Conservation (phyloP, 192 early-diverging fungal genomes). For the Coemansia sp. region DNA sequence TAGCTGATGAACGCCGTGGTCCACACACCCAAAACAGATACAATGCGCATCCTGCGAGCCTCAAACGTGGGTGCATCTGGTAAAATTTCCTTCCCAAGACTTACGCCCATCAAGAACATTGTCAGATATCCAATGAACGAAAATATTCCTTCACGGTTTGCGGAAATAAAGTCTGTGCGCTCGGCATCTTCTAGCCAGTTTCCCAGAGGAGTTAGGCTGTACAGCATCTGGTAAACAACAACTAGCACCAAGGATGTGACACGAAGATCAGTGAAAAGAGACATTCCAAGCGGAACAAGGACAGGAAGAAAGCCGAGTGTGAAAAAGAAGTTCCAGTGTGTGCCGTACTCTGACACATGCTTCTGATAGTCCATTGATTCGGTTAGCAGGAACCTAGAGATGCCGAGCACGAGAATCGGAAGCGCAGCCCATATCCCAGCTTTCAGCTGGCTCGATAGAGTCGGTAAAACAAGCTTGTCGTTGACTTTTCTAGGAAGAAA, state of each 20-base stretch:
- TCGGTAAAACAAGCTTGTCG: conserved; percentile 18
- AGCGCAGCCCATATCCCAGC: conserved; percentile 58
- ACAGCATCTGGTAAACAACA: conserved; percentile 63
- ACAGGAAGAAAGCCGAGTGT: conserved; percentile 86
- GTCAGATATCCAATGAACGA: conserved; percentile 83
- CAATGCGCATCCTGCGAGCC: conserved; percentile 52
- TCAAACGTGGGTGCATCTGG: conserved; percentile 46
- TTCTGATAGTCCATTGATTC: conserved; percentile 91
- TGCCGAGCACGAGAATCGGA: conserved; percentile 73
- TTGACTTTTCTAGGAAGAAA: conserved; percentile 50
- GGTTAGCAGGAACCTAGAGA: conserved; percentile 67
- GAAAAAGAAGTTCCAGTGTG: conserved; percentile 99
- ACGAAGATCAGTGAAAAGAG: conserved; percentile 54
- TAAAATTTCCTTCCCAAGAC: conserved; percentile 67
- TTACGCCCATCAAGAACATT: conserved; percentile 78
- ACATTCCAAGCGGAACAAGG: conserved; percentile 66
- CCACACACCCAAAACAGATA: conserved; percentile 49
- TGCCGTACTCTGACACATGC: conserved; percentile 92
- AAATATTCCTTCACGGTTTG: conserved; percentile 90
- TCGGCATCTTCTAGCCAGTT: conserved; percentile 76
- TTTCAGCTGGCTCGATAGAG: conserved; percentile 48
- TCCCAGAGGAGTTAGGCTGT: conserved; percentile 62
- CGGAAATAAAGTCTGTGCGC: conserved; percentile 68
- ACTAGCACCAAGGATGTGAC: conserved; percentile 60
- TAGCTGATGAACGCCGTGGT: conserved; percentile 54